These are phyloP conservation scores for Chiua virens DNA, from an alignment of 768 basidiomycete species.

Conservation along the genomic window DNA sequence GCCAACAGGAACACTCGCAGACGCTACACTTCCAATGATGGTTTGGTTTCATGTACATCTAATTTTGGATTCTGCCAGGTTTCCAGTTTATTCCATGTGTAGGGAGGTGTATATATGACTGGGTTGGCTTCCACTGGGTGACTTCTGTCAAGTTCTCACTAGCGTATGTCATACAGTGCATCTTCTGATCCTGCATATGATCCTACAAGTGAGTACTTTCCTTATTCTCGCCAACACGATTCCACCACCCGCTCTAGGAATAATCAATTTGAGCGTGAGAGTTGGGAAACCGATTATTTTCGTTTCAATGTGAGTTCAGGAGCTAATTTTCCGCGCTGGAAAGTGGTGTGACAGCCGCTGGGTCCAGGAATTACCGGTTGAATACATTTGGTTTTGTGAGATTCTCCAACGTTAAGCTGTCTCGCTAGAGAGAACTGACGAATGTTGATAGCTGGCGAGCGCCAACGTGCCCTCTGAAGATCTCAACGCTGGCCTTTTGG, in stretches of 20 bases:
- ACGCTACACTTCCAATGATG: conserved; percentile 14
- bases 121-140: too few relatives aligned
- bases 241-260: conserved; percentile 2
- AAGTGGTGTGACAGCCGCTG: neutral
- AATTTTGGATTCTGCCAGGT: neutral
- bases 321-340: too few relatives aligned
- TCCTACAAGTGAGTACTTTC: conserved; percentile 11
- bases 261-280: conserved; percentile 6
- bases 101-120: conserved; percentile 16
- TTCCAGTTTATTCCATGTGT: neutral
- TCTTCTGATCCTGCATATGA: conserved; percentile 16
- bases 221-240: neutral
- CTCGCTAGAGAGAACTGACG: conserved; percentile 6
- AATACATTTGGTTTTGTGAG: conserved; percentile 23
- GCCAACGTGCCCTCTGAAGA: conserved; percentile 43
- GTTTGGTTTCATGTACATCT: conserved; percentile 22
- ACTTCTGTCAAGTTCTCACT: neutral
- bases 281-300: conserved; percentile 17
- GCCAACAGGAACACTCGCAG: conserved; percentile 4
- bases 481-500: conserved; percentile 58
- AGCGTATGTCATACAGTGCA: conserved; percentile 5
- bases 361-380: conserved; percentile 13
- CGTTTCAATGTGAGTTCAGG: conserved; percentile 18
- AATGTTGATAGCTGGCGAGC: conserved; percentile 44
- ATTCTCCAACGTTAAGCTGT: neutral